phyloP scores from a whole-genome alignment of 2,329 filamentous ascomycete species.

The Volutella citrinella region DNA sequence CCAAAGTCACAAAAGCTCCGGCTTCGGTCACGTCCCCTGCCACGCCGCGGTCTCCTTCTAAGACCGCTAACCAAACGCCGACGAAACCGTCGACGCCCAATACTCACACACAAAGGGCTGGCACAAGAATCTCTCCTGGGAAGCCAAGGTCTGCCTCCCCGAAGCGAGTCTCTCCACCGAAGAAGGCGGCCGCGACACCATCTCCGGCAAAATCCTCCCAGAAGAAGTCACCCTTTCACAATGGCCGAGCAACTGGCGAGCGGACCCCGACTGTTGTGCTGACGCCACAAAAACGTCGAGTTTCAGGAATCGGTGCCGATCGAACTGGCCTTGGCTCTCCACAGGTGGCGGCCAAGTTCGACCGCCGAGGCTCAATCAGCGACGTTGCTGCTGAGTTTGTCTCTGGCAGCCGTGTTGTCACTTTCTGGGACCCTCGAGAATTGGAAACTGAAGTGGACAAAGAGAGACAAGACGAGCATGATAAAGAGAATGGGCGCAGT shows the following conservation, averaged over 20 bases:
- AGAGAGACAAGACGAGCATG: conserved; percentile 57
- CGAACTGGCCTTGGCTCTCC: conserved; percentile 72
- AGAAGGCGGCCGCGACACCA: conserved; percentile 15
- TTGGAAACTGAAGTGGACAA: conserved; percentile 62
- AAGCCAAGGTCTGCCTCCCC: conserved; percentile 18
- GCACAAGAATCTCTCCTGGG: conserved; percentile 15
- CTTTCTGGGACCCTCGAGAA: conserved; percentile 63
- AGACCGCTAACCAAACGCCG: conserved; percentile 6
- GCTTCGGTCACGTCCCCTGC: conserved; percentile 3
- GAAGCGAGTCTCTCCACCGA: conserved; percentile 2
- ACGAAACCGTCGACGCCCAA: conserved; percentile 17
- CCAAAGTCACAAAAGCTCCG: conserved; percentile 13
- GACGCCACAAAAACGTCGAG: conserved; percentile 46
- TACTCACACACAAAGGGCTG: conserved; percentile 12
- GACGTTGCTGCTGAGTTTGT: conserved; percentile 64
- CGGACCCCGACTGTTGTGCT: conserved; percentile 63
- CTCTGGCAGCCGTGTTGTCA: conserved; percentile 49
- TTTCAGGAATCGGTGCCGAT: conserved; percentile 69
- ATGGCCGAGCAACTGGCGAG: conserved; percentile 50
- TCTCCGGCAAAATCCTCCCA: conserved; percentile 22
- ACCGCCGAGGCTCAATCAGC: conserved; percentile 68
- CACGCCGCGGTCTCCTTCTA: background rate
- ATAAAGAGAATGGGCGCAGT: conserved; percentile 56
- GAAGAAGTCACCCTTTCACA: conserved; percentile 47
- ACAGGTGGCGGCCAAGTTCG: conserved; percentile 67